phyloP scores from a whole-genome alignment of 208 protist species.

The Leishmania aethiopica region DNA sequence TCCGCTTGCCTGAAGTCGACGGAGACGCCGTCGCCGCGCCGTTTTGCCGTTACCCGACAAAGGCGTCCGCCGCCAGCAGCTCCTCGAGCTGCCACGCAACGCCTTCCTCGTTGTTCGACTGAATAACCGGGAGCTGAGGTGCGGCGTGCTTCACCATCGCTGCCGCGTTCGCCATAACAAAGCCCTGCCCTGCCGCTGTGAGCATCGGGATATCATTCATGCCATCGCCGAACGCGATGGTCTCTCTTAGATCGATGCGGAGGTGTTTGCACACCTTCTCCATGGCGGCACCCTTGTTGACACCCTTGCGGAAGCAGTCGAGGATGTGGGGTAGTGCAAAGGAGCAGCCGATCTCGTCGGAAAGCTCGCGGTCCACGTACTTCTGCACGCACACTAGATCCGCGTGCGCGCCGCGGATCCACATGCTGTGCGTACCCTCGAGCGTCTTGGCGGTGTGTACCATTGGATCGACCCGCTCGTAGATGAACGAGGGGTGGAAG shows the following conservation, averaged over 20 bases:
- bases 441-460: constrained; percentile 35
- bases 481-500: constrained; percentile 44
- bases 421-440: constrained; percentile 50
- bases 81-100: constrained; percentile 57
- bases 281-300: constrained; percentile 64
- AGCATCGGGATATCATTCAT: constrained; percentile 79
- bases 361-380: constrained; percentile 33
- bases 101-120: constrained; percentile 55
- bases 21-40: neutral
- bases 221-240: constrained; percentile 71
- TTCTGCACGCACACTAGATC: constrained; percentile 35
- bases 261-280: constrained; percentile 39
- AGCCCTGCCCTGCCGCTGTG: constrained; percentile 40
- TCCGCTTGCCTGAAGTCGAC: neutral
- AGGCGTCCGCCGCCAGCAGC: constrained; percentile 35
- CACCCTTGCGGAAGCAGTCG: constrained; percentile 35
- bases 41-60: neutral
- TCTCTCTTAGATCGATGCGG: constrained; percentile 29
- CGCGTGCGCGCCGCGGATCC: constrained; percentile 33
- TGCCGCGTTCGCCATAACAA: constrained; percentile 65
- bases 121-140: constrained; percentile 49
- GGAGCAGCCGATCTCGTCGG: constrained; percentile 19
- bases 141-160: constrained; percentile 40
- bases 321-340: constrained; percentile 49
- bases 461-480: constrained; percentile 50